Conservation (phyloP, 2,329 filamentous ascomycete genomes). For the Beauveria caledonica region DNA sequence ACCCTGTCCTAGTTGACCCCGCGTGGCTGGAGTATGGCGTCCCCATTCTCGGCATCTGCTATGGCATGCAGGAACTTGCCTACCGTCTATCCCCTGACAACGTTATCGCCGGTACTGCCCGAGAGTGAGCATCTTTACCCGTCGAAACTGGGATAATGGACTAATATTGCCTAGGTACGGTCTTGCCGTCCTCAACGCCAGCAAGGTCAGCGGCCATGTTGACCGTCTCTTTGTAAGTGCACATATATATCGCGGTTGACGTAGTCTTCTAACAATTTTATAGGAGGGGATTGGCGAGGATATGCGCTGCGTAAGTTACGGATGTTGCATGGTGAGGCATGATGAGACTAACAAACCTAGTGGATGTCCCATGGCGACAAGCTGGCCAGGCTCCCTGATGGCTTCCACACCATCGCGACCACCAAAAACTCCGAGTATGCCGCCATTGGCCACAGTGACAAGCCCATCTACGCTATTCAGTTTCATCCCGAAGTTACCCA, state of each 20-base stretch:
- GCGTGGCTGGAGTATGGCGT: constrained; percentile 70
- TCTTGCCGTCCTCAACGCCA: constrained; percentile 56
- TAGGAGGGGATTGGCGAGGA: background rate
- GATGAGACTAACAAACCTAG: background rate
- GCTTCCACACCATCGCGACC: constrained; percentile 65
- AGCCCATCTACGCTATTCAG: constrained; percentile 64
- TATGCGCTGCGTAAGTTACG: background rate
- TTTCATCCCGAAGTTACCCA: constrained; percentile 74
- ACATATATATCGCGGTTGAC: background rate
- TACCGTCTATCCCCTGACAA: constrained; percentile 56
- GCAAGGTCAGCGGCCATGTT: constrained; percentile 52
- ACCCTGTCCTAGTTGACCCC: constrained; percentile 53
- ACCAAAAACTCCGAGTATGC: constrained; percentile 73
- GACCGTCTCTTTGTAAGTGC: constrained; percentile 60
- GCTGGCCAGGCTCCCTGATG: constrained; percentile 62
- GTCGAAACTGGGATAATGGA: too few species aligned
- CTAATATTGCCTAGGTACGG: constrained; percentile 46
- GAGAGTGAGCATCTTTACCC: background rate
- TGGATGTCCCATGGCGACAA: constrained; percentile 49
- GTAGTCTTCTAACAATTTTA: background rate
- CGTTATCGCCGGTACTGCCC: constrained; percentile 32
- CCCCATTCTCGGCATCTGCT: constrained; percentile 36
- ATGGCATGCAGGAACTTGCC: constrained; percentile 53
- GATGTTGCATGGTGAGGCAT: too few species aligned
- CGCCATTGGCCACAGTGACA: constrained; percentile 62